Evolutionary conservation across 2,329 filamentous ascomycete species (phyloP).

Genomic region (Didymella pinodella): DNA sequence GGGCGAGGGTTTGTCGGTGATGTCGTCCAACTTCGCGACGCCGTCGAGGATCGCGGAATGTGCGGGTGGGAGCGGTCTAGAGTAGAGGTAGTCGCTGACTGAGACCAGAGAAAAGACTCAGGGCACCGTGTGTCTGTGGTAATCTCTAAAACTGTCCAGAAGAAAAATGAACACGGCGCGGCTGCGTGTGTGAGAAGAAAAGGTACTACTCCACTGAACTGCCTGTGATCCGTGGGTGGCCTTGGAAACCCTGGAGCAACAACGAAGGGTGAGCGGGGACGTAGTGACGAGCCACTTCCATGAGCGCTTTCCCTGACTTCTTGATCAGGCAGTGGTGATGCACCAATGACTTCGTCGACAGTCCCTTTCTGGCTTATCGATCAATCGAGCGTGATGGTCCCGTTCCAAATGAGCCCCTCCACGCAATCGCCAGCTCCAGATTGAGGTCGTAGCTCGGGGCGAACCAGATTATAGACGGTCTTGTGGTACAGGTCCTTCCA

Average conservation of each 20-base stretch:
- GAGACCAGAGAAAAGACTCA: background rate
- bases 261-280: slow-evolving; percentile 10
- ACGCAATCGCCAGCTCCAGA: slow-evolving; percentile 6
- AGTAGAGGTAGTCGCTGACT: slow-evolving; percentile 5
- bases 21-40: background rate
- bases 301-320: slow-evolving; percentile 10
- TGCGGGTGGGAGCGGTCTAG: background rate
- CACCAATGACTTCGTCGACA: slow-evolving; percentile 8
- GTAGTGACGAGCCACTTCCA: slow-evolving; percentile 13
- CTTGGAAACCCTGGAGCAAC: slow-evolving; percentile 10
- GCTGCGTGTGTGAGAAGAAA: background rate
- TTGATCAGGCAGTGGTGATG: slow-evolving; percentile 16
- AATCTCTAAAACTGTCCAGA: background rate
- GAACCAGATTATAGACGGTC: slow-evolving; percentile 13
- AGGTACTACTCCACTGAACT: background rate
- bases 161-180: slow-evolving; percentile 5
- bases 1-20: slow-evolving; percentile 2
- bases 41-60: background rate
- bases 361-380: slow-evolving; percentile 7
- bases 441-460: slow-evolving; percentile 2
- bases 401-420: slow-evolving; percentile 4
- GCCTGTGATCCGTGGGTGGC: slow-evolving; percentile 4
- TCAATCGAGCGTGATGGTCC: slow-evolving; percentile 15
- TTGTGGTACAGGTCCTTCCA: slow-evolving; percentile 2
- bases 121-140: background rate